Evolutionary conservation across 1,284 basidiomycete species (phyloP).

Genomic region (Porodaedalea pini): DNA sequence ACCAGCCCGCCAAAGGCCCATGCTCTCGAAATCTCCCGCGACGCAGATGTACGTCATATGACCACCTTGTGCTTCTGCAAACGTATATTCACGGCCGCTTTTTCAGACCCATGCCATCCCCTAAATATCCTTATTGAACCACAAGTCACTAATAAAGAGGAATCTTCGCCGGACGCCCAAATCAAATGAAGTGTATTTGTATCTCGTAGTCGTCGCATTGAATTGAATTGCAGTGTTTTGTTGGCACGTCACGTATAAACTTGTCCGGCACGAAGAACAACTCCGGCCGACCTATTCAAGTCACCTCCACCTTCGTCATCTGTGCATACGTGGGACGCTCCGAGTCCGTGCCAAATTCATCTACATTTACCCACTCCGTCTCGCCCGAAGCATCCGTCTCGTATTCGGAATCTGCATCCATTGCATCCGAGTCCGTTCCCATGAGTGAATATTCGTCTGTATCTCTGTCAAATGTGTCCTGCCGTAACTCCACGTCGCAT

Average conservation of each 20-base stretch:
- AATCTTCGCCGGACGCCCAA: background rate
- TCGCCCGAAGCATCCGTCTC: background rate
- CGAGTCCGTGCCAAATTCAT: background rate
- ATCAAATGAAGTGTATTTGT: background rate
- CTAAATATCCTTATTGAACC: background rate
- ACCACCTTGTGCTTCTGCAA: background rate
- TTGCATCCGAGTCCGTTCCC: background rate
- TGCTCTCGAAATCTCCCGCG: constrained; percentile 16
- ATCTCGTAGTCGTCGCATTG: background rate
- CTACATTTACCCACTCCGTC: background rate
- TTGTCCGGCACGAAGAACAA: no score
- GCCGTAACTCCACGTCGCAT: background rate
- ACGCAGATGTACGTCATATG: constrained; percentile 16
- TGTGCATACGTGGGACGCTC: constrained; percentile 16
- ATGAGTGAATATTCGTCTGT: background rate
- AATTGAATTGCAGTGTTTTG: background rate
- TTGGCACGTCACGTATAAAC: no score
- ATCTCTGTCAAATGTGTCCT: background rate
- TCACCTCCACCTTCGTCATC: constrained; percentile 15
- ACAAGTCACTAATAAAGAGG: background rate
- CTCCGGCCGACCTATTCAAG: no score
- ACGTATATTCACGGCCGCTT: no score
- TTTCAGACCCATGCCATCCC: background rate
- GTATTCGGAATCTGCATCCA: background rate
- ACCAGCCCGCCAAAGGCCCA: constrained; percentile 47